phyloP scores from a whole-genome alignment of 169 alveolate genomes.

The Eimeria falciformis region DNA sequence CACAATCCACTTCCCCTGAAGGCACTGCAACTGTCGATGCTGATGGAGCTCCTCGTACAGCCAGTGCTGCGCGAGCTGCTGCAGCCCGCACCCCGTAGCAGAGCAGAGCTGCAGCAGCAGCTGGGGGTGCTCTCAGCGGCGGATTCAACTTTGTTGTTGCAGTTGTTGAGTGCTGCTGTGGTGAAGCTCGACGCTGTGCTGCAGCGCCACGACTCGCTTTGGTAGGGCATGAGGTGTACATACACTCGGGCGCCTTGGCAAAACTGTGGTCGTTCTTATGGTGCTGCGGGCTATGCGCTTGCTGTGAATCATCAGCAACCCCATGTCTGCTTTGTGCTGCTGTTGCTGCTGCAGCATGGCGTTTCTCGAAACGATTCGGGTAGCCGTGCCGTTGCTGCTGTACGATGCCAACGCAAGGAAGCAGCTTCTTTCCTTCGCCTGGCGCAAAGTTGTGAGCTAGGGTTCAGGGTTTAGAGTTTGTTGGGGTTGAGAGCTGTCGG shows the following conservation, averaged over 20 bases:
- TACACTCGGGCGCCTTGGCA: no score
- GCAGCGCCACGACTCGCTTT: slow-evolving; percentile 16
- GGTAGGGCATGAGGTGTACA: slow-evolving; percentile 15
- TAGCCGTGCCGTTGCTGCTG: slow-evolving; percentile 48
- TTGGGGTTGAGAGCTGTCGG: no score
- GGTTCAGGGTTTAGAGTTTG: slow-evolving; percentile 13
- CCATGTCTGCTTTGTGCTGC: slow-evolving; percentile 12
- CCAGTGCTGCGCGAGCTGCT: slow-evolving; percentile 57
- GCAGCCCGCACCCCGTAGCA: slow-evolving; percentile 15
- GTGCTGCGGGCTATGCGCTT: not conserved
- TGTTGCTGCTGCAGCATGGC: slow-evolving; percentile 63
- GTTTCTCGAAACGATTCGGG: slow-evolving; percentile 27
- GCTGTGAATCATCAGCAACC: not conserved
- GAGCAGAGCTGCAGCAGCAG: slow-evolving; percentile 12
- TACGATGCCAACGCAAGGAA: slow-evolving; percentile 25
- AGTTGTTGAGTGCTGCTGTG: slow-evolving; percentile 44
- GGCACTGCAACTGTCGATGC: slow-evolving; percentile 40
- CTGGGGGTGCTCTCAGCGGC: slow-evolving; percentile 34
- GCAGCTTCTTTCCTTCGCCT: slow-evolving; percentile 31
- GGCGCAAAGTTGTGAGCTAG: slow-evolving; percentile 45
- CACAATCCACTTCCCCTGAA: not conserved
- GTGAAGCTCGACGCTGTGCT: slow-evolving; percentile 32
- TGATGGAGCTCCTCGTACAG: slow-evolving; percentile 19
- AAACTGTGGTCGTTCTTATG: not conserved
- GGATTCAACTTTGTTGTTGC: slow-evolving; percentile 26